These are phyloP conservation scores for Stentor coeruleus DNA, from an alignment of 73 alveolate species.

Conservation along the genomic window DNA sequence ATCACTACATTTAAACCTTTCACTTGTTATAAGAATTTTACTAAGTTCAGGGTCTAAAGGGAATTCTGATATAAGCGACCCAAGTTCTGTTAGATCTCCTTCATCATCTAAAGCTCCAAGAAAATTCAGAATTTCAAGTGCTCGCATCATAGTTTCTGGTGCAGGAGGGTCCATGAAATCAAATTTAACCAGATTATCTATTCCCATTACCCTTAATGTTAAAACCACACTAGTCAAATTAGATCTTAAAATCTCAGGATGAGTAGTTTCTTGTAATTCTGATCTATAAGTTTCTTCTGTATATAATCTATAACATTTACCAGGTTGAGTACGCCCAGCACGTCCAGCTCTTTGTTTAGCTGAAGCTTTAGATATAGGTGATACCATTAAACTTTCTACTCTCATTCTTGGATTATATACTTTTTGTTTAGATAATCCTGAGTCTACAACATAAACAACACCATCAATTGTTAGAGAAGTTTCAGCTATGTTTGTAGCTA, in stretches of 20 bases:
- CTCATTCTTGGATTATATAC: constrained; percentile 99
- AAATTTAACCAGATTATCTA: constrained; percentile 96
- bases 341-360: constrained; percentile 99
- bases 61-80: constrained; percentile 96
- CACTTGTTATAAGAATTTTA: constrained; percentile 87
- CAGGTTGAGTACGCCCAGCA: constrained; percentile 99
- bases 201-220: constrained; percentile 73
- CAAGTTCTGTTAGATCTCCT: constrained; percentile 94
- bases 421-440: constrained; percentile 97
- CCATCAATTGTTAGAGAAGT: constrained; percentile 99
- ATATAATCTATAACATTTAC: constrained; percentile 98
- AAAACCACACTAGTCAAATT: constrained; percentile 87
- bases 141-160: constrained; percentile 98
- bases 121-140: constrained; percentile 94
- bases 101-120: constrained; percentile 98
- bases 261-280: constrained; percentile 92
- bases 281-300: constrained; percentile 91
- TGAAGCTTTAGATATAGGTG: constrained; percentile 97
- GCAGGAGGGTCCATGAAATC: constrained; percentile 99
- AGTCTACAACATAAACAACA: constrained; percentile 98
- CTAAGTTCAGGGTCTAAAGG: constrained; percentile 98
- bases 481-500: constrained; percentile 99
- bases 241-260: constrained; percentile 98
- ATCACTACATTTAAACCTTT: constrained; percentile 83
- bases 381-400: constrained; percentile 94